Base-by-base conservation (phyloP, 2,329 filamentous ascomycete species). In the Fusarium papillatum region DNA sequence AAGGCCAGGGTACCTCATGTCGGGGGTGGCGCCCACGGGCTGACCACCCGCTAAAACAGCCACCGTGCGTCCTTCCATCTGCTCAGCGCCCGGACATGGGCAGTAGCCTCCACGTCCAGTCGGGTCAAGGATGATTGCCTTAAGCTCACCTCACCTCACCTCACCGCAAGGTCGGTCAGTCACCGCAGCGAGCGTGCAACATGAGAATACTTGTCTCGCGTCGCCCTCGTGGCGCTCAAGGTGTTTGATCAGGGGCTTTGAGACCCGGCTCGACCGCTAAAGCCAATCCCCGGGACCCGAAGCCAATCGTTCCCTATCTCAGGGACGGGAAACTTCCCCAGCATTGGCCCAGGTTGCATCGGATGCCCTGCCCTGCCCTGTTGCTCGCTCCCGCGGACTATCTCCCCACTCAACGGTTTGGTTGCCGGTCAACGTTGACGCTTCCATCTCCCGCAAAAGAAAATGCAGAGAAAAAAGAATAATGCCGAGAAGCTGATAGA, bases 21-120 rank as follows among this genome's bases (percentile, higher is more conserved):
- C 68, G 77, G 75, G 71, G 69, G 76, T 76, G 69, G 74, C 72
- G 74, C 68, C 69, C 59, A 72, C 66, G 34, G 68, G 75, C 76
- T 79, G 75, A 79, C 77, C 73, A 79, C 73, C 73, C 71, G 71
- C 68, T 72, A 72, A 74, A 74, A 61, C 50, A 64, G 66, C 71
- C 71, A 73, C 69, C 34, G 59, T 19, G 31, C 34, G 31, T 38
- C 31, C 34, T 38, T 59, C 36, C 34, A 24, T 41, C 57, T 22
- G 24, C 59, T 62, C 61, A 17, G 29, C 36, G 43, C 69, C 63
- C 22, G 26, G 64, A 59, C 60, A 29, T 62, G 36, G 39, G 26
- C 39, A 41, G 26, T 7, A 66, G 39, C 39, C 57, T 29, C 39
- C 34, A 43, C 19, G 64, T 66, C 67, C 59, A 41, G 57, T 65